Evolutionary conservation across 768 basidiomycete genomes (phyloP), one percentile per base, ranked within the genome.

Genomic region (Xerocomus spinulosus): DNA sequence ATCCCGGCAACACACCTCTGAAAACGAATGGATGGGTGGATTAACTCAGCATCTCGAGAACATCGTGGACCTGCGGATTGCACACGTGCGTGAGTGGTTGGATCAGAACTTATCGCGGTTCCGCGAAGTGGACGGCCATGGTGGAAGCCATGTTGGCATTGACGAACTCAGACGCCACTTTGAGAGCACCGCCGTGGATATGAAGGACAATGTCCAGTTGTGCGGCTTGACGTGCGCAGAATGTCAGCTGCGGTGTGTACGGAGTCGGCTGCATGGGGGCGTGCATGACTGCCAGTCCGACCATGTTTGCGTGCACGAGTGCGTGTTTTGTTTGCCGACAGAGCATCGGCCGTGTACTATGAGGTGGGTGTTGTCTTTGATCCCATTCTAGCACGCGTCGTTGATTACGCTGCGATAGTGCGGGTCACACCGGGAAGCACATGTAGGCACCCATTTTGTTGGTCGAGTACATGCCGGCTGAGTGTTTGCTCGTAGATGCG

Each of bases 351-450:
- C 52, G 2, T 83, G 81, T 58, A 71, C 73, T 14, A 68, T 75
- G 52, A 68, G 66, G 80, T 81, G 55, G 41, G 79, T 68, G 9
- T 21, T 9, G 20, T 15, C 14, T 14, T 20, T 32, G 30, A 14
- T 32, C 14, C 4, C 30, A 14, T 4, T 14, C 9, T 32, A 4
- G 14, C 9, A 32, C 14, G 13, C 4, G 7, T 9, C 13, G 13
- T 38, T 46, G 12, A 50, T 3, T n/a, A 28, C 26, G n/a, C 29
- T 14, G 5, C 2, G 0, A n/a, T 32, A 82, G 80, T 15, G 81
- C 80, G 24, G 82, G 82, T 0, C 81, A 83, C 51, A 58, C 72
- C 20, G 79, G 77, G 12, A 67, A 65, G 9, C 81, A 83, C 51
- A 70, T 79, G 82, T 81, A 58, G 1, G 74, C 54, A 20, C 41